A percentile compares a stretch with the other conserved stretches of the same genome.
phyloP scores from a whole-genome alignment of 257 asterid species.

The Solanum pimpinellifolium region DNA sequence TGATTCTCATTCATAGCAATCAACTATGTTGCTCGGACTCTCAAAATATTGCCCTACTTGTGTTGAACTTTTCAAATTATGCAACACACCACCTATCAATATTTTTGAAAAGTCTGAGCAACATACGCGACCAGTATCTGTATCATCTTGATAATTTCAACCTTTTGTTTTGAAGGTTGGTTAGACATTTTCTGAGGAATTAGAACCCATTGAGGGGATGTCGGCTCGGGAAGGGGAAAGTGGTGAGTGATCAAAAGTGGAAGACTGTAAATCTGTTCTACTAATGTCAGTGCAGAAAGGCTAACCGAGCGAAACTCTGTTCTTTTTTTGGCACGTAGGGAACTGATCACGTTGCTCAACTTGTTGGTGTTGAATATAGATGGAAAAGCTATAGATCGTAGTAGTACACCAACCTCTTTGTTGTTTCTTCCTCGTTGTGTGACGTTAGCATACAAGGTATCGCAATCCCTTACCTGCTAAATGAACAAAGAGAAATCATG shows the following conservation, averaged over 20 bases:
- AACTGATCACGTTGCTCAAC: not conserved
- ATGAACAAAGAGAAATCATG: slow-evolving; percentile 49
- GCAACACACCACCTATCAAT: not conserved
- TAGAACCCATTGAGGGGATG: not conserved
- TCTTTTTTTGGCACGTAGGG: not conserved
- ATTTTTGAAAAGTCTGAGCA: not conserved
- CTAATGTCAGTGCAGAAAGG: not conserved
- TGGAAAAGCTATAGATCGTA: not conserved
- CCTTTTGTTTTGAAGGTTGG: not conserved
- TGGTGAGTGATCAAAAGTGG: not conserved
- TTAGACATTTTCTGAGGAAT: not conserved
- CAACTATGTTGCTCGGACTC: not conserved
- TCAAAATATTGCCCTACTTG: not conserved
- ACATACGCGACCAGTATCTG: not conserved
- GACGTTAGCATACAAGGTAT: not conserved
- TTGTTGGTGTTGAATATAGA: no score
- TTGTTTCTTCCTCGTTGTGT: not conserved
- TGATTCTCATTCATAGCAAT: not conserved
- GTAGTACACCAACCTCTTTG: not conserved
- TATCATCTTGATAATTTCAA: not conserved
- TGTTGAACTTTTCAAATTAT: not conserved
- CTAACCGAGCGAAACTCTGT: not conserved
- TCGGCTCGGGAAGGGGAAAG: not conserved
- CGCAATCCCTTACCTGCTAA: not conserved
- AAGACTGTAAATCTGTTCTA: not conserved